Evolutionary conservation across 352 stramenopile species (phyloP), one percentile per base, ranked within the genome.

Genomic region (Phytopythium oedochilum): DNA sequence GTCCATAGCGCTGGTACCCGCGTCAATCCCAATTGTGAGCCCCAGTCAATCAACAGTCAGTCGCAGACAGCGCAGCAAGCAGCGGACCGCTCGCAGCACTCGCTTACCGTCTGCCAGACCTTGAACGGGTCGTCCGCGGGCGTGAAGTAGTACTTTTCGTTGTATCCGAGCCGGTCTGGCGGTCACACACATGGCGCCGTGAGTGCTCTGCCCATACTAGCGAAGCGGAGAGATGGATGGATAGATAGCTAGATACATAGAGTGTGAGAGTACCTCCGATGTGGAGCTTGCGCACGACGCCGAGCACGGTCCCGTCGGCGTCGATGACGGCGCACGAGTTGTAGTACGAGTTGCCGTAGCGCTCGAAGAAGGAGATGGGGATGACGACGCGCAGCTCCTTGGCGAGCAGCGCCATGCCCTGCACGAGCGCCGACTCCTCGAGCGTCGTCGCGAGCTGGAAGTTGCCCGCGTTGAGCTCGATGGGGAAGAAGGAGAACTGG

Each of bases 121-220:
- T 86, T 87, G 61, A 96, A 94, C 42, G 86, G 69, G 58, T 89
- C 88, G 62, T 97, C 86, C 1, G 88, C 89, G 1, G 91, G 91
- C 48, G 80, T 95, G 59, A 97, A 97, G 73, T 97, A 97, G 64
- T 96, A 97, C 62, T 96, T 96, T 47, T 97, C 87, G 47, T 94
- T 92, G 76, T 90, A 93, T 17, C 90, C 90, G 32, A 96, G 83
- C 11, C 88, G 86, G 64, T 97, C 87, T 87, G 32, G 9, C 3
- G n/a, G 28, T 7, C 32, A 34, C 29, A 53, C 32, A 43, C 61
- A 22, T n/a, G n/a, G n/a, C n/a, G n/a, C n/a, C n/a, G n/a, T n/a
- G n/a, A n/a, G n/a, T n/a, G n/a, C n/a, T n/a, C n/a, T n/a, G n/a
- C n/a, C n/a, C n/a, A n/a, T n/a, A n/a, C n/a, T n/a, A n/a, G n/a